These are phyloP conservation scores for Pseudopyricularia javanii DNA, from an alignment of 2,329 filamentous ascomycete genomes.

Conservation along the genomic window DNA sequence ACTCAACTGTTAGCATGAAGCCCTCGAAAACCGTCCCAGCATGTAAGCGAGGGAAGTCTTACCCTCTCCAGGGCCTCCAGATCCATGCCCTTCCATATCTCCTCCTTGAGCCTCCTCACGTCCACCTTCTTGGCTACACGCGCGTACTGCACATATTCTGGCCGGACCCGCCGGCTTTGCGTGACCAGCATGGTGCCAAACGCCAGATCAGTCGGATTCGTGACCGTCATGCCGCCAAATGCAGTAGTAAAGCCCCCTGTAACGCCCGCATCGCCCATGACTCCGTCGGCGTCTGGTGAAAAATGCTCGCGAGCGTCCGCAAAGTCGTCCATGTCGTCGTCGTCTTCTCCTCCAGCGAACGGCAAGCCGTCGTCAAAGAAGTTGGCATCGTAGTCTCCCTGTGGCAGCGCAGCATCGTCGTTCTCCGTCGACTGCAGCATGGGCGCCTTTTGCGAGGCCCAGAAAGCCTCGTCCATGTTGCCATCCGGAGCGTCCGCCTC, in stretches of 20 bases:
- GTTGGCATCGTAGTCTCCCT: constrained; percentile 87
- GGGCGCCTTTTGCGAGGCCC: constrained; percentile 62
- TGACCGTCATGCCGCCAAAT: constrained; percentile 30
- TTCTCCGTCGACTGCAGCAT: constrained; percentile 8
- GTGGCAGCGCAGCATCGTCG: constrained; percentile 44
- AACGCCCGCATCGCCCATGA: constrained; percentile 29
- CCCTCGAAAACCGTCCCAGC: not conserved
- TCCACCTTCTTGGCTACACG: constrained; percentile 62
- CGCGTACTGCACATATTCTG: constrained; percentile 60
- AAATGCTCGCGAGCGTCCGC: constrained; percentile 72
- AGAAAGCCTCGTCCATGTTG: constrained; percentile 92
- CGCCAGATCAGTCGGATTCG: constrained; percentile 28
- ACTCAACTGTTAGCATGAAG: not conserved
- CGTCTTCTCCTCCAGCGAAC: constrained; percentile 57
- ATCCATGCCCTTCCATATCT: constrained; percentile 56
- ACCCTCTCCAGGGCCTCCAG: constrained; percentile 37
- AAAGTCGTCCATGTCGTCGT: constrained; percentile 60
- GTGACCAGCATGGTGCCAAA: constrained; percentile 60
- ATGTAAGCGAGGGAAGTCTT: constrained; percentile 14
- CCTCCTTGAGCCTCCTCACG: constrained; percentile 55
- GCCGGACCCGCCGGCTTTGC: constrained; percentile 47
- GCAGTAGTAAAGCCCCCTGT: constrained; percentile 11
- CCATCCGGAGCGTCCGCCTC: constrained; percentile 43
- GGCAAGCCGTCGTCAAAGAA: constrained; percentile 87
- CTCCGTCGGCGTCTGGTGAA: constrained; percentile 30